phyloP scores from a whole-genome alignment of 352 stramenopile species.

The Pythium phragmiticola region DNA sequence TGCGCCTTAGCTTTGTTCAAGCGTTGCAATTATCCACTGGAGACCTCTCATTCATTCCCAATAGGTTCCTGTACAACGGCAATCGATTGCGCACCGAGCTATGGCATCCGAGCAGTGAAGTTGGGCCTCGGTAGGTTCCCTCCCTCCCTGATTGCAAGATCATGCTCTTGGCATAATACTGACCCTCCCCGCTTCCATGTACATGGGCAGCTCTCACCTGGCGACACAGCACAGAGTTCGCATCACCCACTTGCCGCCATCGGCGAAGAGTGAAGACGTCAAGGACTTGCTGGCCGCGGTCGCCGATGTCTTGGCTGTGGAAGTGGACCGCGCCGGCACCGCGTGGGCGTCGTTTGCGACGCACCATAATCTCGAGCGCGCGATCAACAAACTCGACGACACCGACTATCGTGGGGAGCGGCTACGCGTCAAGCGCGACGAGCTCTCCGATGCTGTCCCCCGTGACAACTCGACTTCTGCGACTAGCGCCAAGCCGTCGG shows the following conservation, averaged over 20 bases:
- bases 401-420: constrained; percentile 45
- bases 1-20: constrained; percentile 14
- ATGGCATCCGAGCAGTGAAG: background rate
- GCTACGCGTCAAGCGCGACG: constrained; percentile 34
- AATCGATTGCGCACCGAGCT: constrained; percentile 37
- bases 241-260: constrained; percentile 40
- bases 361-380: constrained; percentile 50
- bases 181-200: background rate
- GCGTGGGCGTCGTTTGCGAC: constrained; percentile 68
- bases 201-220: constrained; percentile 26
- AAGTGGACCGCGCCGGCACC: constrained; percentile 66
- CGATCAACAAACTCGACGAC: constrained; percentile 52
- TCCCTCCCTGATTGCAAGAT: background rate
- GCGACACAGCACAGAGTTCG: constrained; percentile 57
- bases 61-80: constrained; percentile 25
- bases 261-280: constrained; percentile 60
- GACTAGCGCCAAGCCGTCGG: background rate
- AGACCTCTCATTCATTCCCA: background rate
- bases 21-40: background rate
- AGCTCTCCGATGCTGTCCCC: background rate
- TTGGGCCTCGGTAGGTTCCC: constrained; percentile 8
- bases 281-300: constrained; percentile 62
- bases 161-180: background rate
- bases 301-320: constrained; percentile 59
- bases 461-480: background rate